A percentile compares a stretch with the other conserved stretches of the same genome.
Conservation (phyloP, 805 yeast genomes). For the Lachancea sp. region DNA sequence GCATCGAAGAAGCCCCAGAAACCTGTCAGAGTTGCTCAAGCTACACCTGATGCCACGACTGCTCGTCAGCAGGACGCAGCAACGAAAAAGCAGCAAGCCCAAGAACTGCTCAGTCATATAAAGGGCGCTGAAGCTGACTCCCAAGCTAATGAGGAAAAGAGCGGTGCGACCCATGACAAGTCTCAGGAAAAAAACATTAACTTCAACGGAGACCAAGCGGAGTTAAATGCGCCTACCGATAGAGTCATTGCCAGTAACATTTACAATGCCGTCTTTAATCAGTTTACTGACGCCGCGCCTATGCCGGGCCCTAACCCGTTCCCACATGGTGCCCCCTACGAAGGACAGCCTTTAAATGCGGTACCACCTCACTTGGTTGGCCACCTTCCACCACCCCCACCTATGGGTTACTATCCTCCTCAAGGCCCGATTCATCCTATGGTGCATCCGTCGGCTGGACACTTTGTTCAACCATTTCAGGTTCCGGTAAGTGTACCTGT, state of each 20-base stretch:
- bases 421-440: constrained; percentile 1
- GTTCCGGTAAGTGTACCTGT: not conserved
- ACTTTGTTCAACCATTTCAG: not conserved
- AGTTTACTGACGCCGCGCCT: constrained; percentile 19
- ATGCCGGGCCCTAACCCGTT: constrained; percentile 5
- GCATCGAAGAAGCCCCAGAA: constrained; percentile 28
- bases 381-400: constrained; percentile 9
- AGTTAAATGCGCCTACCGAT: constrained; percentile 20
- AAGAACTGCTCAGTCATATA: constrained; percentile 41
- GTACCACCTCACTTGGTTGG: constrained; percentile 9
- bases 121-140: constrained; percentile 25
- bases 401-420: not conserved
- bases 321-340: constrained; percentile 10
- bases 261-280: constrained; percentile 31
- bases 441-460: not conserved
- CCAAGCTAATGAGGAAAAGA: not conserved
- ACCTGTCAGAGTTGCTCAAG: constrained; percentile 18
- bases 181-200: not conserved
- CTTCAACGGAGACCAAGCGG: not conserved
- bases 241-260: constrained; percentile 27
- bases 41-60: constrained; percentile 15
- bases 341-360: constrained; percentile 2
- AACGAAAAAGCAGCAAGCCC: constrained; percentile 31
- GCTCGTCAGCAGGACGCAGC: constrained; percentile 16
- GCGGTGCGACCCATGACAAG: constrained; percentile 2